Percentiles rank a stretch among this genome's conserved stretches.
Conservation (phyloP, 495 filamentous ascomycete species). For the Podospora conica region DNA sequence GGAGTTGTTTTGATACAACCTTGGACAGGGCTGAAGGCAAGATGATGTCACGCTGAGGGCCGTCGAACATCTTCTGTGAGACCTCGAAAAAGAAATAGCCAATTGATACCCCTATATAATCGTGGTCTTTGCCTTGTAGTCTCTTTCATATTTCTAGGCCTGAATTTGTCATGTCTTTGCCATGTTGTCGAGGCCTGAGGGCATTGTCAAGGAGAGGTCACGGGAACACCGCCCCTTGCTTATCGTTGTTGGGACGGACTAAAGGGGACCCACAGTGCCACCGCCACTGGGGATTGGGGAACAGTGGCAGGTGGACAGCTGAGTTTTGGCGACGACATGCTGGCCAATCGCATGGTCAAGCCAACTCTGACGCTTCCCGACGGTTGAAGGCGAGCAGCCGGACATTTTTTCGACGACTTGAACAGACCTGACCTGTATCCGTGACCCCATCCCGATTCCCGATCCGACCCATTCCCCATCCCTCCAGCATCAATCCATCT, state of each 20-base stretch:
- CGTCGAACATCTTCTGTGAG: not conserved
- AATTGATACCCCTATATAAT: not conserved
- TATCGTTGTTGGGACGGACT: too few species aligned
- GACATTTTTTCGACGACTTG: slow-evolving; percentile 8
- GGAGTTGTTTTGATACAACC: not conserved
- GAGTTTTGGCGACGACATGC: not conserved
- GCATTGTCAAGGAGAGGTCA: too few species aligned
- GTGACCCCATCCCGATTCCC: slow-evolving; percentile 3
- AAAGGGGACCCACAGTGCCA: too few species aligned
- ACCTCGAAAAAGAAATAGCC: too few species aligned
- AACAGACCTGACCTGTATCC: slow-evolving; percentile 1
- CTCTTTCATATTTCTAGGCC: not conserved
- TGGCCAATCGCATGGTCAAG: not conserved
- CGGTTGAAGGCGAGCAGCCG: slow-evolving; percentile 8
- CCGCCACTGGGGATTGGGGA: not conserved
- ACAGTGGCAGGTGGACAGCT: not conserved
- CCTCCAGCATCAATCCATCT: not conserved
- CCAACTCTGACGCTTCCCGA: slow-evolving; percentile 10
- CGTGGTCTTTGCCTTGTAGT: not conserved
- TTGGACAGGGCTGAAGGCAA: not conserved
- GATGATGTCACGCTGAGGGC: not conserved
- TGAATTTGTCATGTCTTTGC: not conserved
- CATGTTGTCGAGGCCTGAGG: too few species aligned
- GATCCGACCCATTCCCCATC: not conserved
- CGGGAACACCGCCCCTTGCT: too few species aligned